Percentiles rank a stretch among this genome's conserved stretches.
These are phyloP conservation scores for Scorias spongiosa DNA, from an alignment of 2,329 filamentous ascomycete species.

Conservation along the genomic window DNA sequence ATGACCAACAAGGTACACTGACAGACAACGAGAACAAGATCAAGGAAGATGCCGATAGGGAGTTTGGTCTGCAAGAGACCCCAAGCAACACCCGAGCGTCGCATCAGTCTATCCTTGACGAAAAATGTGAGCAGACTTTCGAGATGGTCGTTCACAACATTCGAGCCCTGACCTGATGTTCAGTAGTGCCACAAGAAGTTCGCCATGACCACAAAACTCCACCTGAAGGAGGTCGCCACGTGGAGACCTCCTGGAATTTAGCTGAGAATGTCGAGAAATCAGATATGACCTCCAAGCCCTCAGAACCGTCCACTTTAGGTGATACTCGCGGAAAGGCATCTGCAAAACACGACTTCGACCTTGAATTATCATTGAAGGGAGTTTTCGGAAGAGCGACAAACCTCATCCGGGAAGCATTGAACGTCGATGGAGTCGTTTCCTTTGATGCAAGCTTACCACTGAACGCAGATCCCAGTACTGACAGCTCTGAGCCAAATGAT, in stretches of 20 bases:
- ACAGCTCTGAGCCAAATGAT: background rate
- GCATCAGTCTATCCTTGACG: too few species aligned
- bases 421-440: slow-evolving; percentile 31
- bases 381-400: slow-evolving; percentile 33
- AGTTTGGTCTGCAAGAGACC: slow-evolving; percentile 7
- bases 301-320: too few species aligned
- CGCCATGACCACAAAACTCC: too few species aligned
- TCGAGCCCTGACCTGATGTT: too few species aligned
- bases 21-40: background rate
- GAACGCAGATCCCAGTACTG: background rate
- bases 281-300: too few species aligned
- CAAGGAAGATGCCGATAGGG: slow-evolving; percentile 10
- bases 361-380: background rate
- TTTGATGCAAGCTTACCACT: slow-evolving; percentile 13
- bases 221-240: too few species aligned
- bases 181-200: too few species aligned
- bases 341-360: background rate
- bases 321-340: background rate
- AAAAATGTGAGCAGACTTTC: too few species aligned
- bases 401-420: slow-evolving; percentile 30
- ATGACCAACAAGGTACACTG: background rate
- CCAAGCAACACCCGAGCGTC: background rate
- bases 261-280: too few species aligned
- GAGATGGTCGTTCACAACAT: too few species aligned
- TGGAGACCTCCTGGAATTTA: too few species aligned